phyloP scores from a whole-genome alignment of 1,284 basidiomycete genomes.

The Cystobasidium sp. region DNA sequence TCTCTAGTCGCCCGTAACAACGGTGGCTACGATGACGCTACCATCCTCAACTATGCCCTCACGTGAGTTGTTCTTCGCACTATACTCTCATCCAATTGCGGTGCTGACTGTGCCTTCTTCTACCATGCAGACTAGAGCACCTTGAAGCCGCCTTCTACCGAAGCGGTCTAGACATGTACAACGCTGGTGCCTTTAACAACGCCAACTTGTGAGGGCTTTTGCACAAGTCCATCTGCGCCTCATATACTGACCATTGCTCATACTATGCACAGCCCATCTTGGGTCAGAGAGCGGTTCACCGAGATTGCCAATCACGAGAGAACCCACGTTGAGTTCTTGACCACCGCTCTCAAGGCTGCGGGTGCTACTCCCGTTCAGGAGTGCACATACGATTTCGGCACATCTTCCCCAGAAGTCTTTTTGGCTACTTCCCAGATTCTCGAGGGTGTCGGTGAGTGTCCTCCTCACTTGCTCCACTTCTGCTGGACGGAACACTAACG shows the following conservation, averaged over 20 bases:
- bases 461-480: not conserved
- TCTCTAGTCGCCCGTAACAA: slow-evolving; percentile 27
- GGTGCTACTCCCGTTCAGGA: slow-evolving; percentile 63
- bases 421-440: slow-evolving; percentile 63
- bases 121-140: slow-evolving; percentile 67
- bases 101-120: too few relatives aligned
- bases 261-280: slow-evolving; percentile 22
- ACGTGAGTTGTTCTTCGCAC: slow-evolving; percentile 10
- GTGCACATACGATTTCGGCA: slow-evolving; percentile 67
- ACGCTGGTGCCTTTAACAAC: slow-evolving; percentile 62
- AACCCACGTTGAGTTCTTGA: slow-evolving; percentile 62
- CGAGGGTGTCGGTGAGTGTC: slow-evolving; percentile 64
- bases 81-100: not conserved
- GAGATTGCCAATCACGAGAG: slow-evolving; percentile 68
- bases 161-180: slow-evolving; percentile 61
- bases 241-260: not conserved
- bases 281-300: slow-evolving; percentile 53
- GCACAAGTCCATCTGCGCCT: not conserved
- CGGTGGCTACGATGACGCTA: slow-evolving; percentile 31
- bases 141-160: slow-evolving; percentile 69
- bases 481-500: not conserved
- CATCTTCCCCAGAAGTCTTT: slow-evolving; percentile 64
- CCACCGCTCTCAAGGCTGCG: slow-evolving; percentile 60
- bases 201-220: slow-evolving; percentile 63
- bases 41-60: slow-evolving; percentile 35